Evolutionary conservation across 257 asterid species (phyloP).

Genomic region (Cynanchum wilfordii): DNA sequence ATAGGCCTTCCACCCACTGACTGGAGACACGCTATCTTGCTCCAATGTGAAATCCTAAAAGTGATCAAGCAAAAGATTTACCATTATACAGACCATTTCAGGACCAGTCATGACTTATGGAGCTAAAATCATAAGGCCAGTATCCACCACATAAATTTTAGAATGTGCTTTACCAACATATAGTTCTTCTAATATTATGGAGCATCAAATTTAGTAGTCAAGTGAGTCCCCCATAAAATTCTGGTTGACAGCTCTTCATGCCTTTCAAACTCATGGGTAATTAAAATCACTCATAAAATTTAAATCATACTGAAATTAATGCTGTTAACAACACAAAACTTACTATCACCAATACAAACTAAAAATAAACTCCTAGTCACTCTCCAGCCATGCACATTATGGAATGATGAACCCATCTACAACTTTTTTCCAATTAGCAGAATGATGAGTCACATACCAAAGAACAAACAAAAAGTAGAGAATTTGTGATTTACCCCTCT

Average conservation of each 20-base stretch:
- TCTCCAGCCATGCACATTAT: neutral
- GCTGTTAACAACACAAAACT: neutral
- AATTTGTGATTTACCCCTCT: neutral
- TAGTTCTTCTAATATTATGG: neutral
- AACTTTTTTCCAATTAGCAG: neutral
- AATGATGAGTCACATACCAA: neutral
- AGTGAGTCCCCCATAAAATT: neutral
- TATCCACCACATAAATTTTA: neutral
- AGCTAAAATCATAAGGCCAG: neutral
- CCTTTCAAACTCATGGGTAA: neutral
- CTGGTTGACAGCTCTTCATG: neutral
- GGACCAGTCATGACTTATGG: neutral
- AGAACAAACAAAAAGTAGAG: neutral
- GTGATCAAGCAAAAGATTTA: conserved; percentile 9
- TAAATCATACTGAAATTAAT: neutral
- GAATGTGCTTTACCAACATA: neutral
- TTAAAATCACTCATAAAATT: neutral
- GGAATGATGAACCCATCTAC: neutral
- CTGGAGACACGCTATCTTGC: conserved; percentile 69
- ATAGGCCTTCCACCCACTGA: conserved; percentile 95
- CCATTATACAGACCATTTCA: neutral
- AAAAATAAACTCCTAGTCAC: neutral
- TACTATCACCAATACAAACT: neutral
- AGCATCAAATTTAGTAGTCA: neutral
- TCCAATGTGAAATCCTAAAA: conserved; percentile 85